Evolutionary conservation across 768 basidiomycete species (phyloP).

Genomic region (Boletus sp.): DNA sequence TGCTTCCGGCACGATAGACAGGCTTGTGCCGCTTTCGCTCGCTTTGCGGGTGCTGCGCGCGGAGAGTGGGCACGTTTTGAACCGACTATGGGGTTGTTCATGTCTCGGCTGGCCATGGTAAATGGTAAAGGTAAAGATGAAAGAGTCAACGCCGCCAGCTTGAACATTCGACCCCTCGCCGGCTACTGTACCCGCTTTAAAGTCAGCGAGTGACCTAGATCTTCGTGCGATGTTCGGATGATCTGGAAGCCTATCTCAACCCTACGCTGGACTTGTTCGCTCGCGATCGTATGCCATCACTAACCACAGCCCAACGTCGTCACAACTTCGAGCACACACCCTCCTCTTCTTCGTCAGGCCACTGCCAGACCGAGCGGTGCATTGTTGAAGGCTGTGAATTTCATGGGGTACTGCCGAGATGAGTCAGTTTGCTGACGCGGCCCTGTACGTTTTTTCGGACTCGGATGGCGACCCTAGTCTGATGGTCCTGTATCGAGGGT

Average conservation of each 20-base stretch:
- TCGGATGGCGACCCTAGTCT: conserved; percentile 13
- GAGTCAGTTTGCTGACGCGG: conserved; percentile 27
- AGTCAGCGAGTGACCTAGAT: conserved; percentile 20
- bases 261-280: neutral
- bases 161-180: conserved; percentile 9
- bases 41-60: conserved; percentile 32
- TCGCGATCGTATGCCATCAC: neutral
- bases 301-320: neutral
- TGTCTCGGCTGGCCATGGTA: conserved; percentile 18
- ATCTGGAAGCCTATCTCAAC: conserved; percentile 8
- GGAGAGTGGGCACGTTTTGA: conserved; percentile 34
- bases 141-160: neutral
- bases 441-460: conserved; percentile 4
- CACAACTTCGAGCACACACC: neutral
- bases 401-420: conserved; percentile 6
- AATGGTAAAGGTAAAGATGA: conserved; percentile 11
- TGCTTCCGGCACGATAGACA: conserved; percentile 47
- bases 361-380: neutral
- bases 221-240: neutral
- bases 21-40: conserved; percentile 44
- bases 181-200: conserved; percentile 24
- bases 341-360: neutral
- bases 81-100: conserved; percentile 22
- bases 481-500: conserved; percentile 13
- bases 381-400: conserved; percentile 1